These are phyloP conservation scores for Alloascoidea africana DNA, from an alignment of 805 yeast species.

Conservation along the genomic window DNA sequence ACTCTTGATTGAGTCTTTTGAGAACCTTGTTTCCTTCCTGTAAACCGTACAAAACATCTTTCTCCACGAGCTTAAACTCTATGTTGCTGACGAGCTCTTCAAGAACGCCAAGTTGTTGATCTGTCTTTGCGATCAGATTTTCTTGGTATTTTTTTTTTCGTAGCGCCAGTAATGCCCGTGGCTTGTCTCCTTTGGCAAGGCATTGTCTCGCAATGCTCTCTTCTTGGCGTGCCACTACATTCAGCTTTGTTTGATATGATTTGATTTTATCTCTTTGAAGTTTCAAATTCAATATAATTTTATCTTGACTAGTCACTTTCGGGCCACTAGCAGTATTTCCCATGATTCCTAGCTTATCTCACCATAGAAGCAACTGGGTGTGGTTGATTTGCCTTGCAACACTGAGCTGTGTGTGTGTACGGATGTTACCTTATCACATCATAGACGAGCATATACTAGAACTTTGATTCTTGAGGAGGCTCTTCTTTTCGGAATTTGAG, in stretches of 20 bases:
- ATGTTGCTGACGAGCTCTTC: slow-evolving; percentile 56
- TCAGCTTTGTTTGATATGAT: slow-evolving; percentile 52
- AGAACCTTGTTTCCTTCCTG: slow-evolving; percentile 69
- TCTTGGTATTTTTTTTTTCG: slow-evolving; percentile 75
- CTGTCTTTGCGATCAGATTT: slow-evolving; percentile 51
- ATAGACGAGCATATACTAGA: no score
- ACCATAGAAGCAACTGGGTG: no score
- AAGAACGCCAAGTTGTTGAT: slow-evolving; percentile 61
- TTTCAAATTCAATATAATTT: slow-evolving; percentile 75
- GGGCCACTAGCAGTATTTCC: slow-evolving; percentile 13
- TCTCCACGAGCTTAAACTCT: slow-evolving; percentile 82
- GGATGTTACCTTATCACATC: no score
- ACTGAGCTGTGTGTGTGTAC: no score
- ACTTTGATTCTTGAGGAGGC: no score
- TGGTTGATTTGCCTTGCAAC: no score
- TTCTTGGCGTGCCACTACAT: slow-evolving; percentile 45
- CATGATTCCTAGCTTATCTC: no score
- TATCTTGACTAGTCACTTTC: slow-evolving; percentile 63
- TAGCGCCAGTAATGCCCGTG: slow-evolving; percentile 53
- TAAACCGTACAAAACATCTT: slow-evolving; percentile 69
- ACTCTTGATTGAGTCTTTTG: slow-evolving; percentile 60
- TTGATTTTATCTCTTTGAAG: slow-evolving; percentile 75
- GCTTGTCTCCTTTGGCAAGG: slow-evolving; percentile 34
- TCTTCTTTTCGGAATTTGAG: no score
- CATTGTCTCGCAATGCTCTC: slow-evolving; percentile 41